Base-by-base conservation (phyloP, 116 monocot species). In the Thalassia testudinum region DNA sequence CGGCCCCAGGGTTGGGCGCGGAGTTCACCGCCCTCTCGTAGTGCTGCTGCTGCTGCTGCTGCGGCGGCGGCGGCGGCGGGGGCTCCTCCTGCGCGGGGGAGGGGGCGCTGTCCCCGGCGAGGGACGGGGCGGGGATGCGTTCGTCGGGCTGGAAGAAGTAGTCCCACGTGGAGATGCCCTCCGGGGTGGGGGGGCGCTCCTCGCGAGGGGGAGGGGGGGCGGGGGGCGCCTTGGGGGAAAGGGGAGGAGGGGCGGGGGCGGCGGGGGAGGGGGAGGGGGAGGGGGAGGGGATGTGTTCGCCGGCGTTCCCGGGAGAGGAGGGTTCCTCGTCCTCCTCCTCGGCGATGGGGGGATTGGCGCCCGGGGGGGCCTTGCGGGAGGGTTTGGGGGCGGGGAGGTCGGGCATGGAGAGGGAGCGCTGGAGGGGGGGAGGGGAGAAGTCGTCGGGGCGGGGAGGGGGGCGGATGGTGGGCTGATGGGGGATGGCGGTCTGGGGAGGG, bases 81-180 rank as follows among this genome's bases (percentile, higher is more conserved):
- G 56, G n/a, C n/a, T n/a, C n/a, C n/a, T n/a, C n/a, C n/a, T 82
- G 74, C 24, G 71, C 77, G 47, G 53, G n/a, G n/a, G n/a, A n/a
- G n/a, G n/a, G n/a, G n/a, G n/a, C n/a, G n/a, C n/a, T n/a, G n/a
- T n/a, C n/a, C 43, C 60, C 76, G 21, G 15, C 25, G 27, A 68
- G 68, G 13, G 74, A 59, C 2, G 72, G 47, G 27, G 56, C 66
- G 17, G 70, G 43, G 56, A 77, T 72, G 56, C 59, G 40, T 18
- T 77, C 59, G 16, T 78, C 66, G 62, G 55, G 63, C 53, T 50
- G 21, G 66, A 84, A 88, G 79, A 85, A 88, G 68, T 72, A 87
- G 25, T 88, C 84, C 75, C 78, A 80, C 2, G 59, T 43, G 30
- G 6, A 3, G 10, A 10, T 34, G 18, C 62, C 27, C 45, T 21